Conservation (phyloP, 2,329 filamentous ascomycete species). For the Parascedosporium putredinis region DNA sequence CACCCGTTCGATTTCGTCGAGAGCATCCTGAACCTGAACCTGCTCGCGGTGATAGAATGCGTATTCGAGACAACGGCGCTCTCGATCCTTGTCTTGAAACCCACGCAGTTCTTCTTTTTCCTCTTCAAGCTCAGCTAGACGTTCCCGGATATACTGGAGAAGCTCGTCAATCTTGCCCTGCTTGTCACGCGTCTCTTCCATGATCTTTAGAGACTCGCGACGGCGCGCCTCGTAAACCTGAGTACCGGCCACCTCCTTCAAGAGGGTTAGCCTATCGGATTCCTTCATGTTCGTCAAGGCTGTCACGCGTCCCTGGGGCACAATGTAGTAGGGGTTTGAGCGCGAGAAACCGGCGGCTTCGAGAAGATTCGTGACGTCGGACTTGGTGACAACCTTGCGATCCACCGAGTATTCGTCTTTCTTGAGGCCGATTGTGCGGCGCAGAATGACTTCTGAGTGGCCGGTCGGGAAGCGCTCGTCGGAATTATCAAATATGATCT, state of each 20-base stretch:
- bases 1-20: conserved; percentile 74
- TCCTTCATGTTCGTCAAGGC: conserved; percentile 99
- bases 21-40: conserved; percentile 60
- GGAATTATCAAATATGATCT: conserved; percentile 96
- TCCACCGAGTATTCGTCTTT: conserved; percentile 98
- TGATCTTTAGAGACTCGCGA: conserved; percentile 88
- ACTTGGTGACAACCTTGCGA: conserved; percentile 89
- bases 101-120: conserved; percentile 92
- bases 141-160: conserved; percentile 82
- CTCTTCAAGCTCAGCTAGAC: conserved; percentile 81
- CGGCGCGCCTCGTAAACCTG: conserved; percentile 92
- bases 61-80: conserved; percentile 86
- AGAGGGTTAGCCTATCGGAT: conserved; percentile 71
- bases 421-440: conserved; percentile 91
- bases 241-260: conserved; percentile 97
- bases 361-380: conserved; percentile 87
- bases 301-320: conserved; percentile 92
- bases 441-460: conserved; percentile 79
- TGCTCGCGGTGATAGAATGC: conserved; percentile 89
- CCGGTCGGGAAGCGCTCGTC: conserved; percentile 92
- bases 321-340: conserved; percentile 98
- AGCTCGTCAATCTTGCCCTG: conserved; percentile 88
- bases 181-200: conserved; percentile 94
- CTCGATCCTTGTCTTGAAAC: conserved; percentile 90
- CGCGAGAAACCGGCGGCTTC: conserved; percentile 94